Evolutionary conservation across 2,329 filamentous ascomycete genomes (phyloP).

Genomic region (Colletotrichum viniferum): DNA sequence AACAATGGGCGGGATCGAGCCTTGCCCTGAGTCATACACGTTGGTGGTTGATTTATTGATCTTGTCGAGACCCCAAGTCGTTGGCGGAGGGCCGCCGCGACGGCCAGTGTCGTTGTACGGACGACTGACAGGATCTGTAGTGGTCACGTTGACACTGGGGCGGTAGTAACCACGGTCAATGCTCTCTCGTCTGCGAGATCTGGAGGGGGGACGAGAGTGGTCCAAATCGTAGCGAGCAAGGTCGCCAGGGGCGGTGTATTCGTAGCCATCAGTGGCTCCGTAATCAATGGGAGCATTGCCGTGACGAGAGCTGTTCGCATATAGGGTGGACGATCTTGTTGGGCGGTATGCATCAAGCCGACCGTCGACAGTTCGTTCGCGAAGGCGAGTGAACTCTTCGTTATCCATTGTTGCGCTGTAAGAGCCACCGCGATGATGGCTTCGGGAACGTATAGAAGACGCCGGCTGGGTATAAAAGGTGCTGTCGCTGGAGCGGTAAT

Average conservation of each 20-base stretch:
- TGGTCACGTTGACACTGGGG: slow-evolving; percentile 50
- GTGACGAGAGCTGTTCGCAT: slow-evolving; percentile 48
- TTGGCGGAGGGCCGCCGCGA: slow-evolving; percentile 65
- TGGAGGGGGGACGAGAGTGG: slow-evolving; percentile 46
- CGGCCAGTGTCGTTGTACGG: slow-evolving; percentile 30
- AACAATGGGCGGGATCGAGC: slow-evolving; percentile 49
- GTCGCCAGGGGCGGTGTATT: slow-evolving; percentile 68
- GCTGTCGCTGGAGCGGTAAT: slow-evolving; percentile 58
- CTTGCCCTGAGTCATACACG: slow-evolving; percentile 52
- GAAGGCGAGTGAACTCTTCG: slow-evolving; percentile 55
- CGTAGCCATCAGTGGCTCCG: slow-evolving; percentile 61
- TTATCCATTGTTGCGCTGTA: slow-evolving; percentile 55
- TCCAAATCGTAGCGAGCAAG: slow-evolving; percentile 66
- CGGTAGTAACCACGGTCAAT: slow-evolving; percentile 59
- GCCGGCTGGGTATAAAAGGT: slow-evolving; percentile 63
- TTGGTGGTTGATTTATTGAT: slow-evolving; percentile 53
- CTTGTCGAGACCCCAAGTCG: slow-evolving; percentile 74
- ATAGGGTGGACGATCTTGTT: slow-evolving; percentile 50
- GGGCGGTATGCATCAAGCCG: slow-evolving; percentile 51
- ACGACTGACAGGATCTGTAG: slow-evolving; percentile 26
- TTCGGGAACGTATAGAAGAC: slow-evolving; percentile 58
- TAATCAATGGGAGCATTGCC: slow-evolving; percentile 53
- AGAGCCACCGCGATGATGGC: slow-evolving; percentile 43
- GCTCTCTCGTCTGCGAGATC: slow-evolving; percentile 55
- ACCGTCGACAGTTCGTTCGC: slow-evolving; percentile 53